phyloP scores from a whole-genome alignment of 768 basidiomycete genomes.

The Mycena polygramma region DNA sequence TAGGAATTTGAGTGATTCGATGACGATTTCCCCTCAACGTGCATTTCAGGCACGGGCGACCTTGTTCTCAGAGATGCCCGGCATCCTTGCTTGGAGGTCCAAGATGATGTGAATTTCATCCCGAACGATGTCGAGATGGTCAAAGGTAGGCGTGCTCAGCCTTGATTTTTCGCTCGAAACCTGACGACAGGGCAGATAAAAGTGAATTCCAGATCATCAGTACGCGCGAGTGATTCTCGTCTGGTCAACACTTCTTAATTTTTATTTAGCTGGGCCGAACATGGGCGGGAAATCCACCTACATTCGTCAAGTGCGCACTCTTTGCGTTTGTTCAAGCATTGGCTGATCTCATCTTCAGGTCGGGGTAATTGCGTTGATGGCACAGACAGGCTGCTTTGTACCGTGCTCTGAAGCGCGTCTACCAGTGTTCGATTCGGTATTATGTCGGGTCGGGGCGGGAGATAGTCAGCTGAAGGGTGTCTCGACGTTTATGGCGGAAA shows the following conservation, averaged over 20 bases:
- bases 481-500: slow-evolving; percentile 99
- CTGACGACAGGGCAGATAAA: slow-evolving; percentile 58
- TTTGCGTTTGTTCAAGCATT: slow-evolving; percentile 1
- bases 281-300: slow-evolving; percentile 99
- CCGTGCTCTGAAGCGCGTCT: slow-evolving; percentile 89
- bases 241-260: background rate
- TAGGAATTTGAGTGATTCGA: slow-evolving; percentile 41
- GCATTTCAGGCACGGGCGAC: slow-evolving; percentile 76
- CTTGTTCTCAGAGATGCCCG: slow-evolving; percentile 87
- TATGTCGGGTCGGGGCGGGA: slow-evolving; percentile 96
- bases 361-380: slow-evolving; percentile 97
- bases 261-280: slow-evolving; percentile 86
- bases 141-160: slow-evolving; percentile 66
- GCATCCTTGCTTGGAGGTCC: slow-evolving; percentile 97
- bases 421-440: slow-evolving; percentile 95
- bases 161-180: slow-evolving; percentile 1
- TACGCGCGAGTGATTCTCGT: slow-evolving; percentile 47
- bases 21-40: background rate
- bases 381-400: slow-evolving; percentile 95
- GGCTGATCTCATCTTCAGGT: slow-evolving; percentile 56
- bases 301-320: slow-evolving; percentile 79
- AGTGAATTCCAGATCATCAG: slow-evolving; percentile 98
- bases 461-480: slow-evolving; percentile 98
- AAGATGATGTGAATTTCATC: slow-evolving; percentile 96
- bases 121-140: slow-evolving; percentile 96